Percentiles rank a stretch among this genome's conserved stretches.
Evolutionary conservation across 495 filamentous ascomycete genomes (phyloP).

Genomic region (Parachaetomium inaequale): DNA sequence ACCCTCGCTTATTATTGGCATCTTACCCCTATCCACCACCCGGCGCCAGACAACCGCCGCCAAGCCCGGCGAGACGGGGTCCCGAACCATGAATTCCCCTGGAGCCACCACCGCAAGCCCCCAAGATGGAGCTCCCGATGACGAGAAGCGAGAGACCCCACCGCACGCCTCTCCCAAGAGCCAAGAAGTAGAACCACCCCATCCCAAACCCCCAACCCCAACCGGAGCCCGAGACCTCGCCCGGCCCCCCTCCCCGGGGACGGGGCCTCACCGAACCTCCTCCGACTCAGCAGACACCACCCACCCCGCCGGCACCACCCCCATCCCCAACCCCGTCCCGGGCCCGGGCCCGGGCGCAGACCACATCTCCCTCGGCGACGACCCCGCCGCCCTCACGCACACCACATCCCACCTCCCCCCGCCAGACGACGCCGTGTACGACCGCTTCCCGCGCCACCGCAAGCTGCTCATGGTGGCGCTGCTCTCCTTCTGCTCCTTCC

Average conservation of each 20-base stretch:
- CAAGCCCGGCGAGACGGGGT: no score
- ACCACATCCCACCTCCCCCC: neutral
- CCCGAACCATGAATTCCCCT: no score
- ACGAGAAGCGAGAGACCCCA: no score
- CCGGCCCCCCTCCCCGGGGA: neutral
- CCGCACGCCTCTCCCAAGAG: no score
- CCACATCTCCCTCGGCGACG: slow-evolving; percentile 38
- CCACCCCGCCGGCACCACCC: neutral
- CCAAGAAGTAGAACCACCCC: no score
- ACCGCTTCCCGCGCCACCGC: slow-evolving; percentile 51
- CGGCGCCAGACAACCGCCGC: neutral
- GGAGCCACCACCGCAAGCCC: no score
- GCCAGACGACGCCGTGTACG: slow-evolving; percentile 47
- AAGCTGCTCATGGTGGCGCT: slow-evolving; percentile 61
- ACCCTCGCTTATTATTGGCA: no score
- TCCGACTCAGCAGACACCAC: slow-evolving; percentile 25
- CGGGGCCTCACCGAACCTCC: neutral
- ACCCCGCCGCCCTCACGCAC: neutral
- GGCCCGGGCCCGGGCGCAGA: slow-evolving; percentile 21
- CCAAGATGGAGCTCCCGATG: no score
- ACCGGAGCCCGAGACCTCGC: neutral
- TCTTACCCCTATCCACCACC: neutral
- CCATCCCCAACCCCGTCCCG: no score
- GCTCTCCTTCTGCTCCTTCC: slow-evolving; percentile 62
- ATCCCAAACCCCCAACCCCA: neutral